phyloP scores from a whole-genome alignment of 192 early-diverging fungal species.

The Glomus cerebriforme region DNA sequence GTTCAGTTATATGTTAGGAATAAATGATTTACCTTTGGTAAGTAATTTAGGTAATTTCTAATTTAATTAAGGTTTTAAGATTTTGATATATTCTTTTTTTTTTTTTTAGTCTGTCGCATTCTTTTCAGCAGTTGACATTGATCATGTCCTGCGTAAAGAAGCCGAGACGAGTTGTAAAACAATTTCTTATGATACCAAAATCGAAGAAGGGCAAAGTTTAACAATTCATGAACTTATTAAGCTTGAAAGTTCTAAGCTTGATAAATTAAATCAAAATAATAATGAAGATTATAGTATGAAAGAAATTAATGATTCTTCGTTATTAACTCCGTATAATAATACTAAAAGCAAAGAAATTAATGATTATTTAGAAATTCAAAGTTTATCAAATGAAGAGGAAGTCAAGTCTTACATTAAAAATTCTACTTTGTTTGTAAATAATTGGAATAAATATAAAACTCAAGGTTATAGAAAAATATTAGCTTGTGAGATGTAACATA shows the following conservation, averaged over 20 bases:
- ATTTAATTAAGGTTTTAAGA: not conserved
- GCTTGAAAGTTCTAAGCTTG: not conserved
- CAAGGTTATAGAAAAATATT: no score
- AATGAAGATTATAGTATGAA: not conserved
- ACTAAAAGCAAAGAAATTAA: not conserved
- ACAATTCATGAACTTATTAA: constrained; percentile 49
- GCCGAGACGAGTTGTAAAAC: constrained; percentile 85
- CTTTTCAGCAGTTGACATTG: constrained; percentile 93
- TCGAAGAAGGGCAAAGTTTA: constrained; percentile 56
- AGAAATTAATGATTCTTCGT: not conserved
- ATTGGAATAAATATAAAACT: no score
- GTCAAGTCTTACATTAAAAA: not conserved
- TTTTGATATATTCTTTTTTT: not conserved
- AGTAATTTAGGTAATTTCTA: not conserved
- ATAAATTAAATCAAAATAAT: not conserved
- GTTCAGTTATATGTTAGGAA: constrained; percentile 84
- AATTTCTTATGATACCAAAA: constrained; percentile 66
- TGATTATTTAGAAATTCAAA: not conserved
- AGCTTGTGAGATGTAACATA: no score
- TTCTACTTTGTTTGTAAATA: no score
- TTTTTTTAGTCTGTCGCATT: constrained; percentile 75
- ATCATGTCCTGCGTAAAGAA: constrained; percentile 91
- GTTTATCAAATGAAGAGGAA: not conserved
- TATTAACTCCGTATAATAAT: not conserved
- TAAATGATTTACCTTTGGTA: constrained; percentile 84